Percentiles rank a stretch among this genome's conserved stretches.
Conservation (phyloP, 2,329 filamentous ascomycete genomes). For the Aspergillus sp. region DNA sequence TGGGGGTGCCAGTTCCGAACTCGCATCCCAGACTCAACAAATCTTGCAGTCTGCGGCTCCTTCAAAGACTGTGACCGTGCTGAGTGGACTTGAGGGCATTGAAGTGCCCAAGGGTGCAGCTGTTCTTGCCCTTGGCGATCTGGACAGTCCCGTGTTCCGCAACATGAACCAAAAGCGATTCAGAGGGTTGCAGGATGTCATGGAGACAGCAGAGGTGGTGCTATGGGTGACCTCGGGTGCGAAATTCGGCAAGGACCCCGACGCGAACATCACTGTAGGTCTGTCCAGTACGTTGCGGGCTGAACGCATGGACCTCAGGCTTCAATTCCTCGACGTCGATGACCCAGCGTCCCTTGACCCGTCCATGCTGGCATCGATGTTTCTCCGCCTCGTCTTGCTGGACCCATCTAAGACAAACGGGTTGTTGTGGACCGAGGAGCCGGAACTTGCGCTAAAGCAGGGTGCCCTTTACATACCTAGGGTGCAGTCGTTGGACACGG, state of each 20-base stretch:
- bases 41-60: background rate
- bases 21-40: background rate
- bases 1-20: background rate
- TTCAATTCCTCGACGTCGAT: slow-evolving; percentile 8
- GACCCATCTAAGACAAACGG: background rate
- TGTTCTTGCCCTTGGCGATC: slow-evolving; percentile 5
- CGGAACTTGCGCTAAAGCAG: slow-evolving; percentile 21
- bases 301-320: slow-evolving; percentile 6
- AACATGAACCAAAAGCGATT: slow-evolving; percentile 2
- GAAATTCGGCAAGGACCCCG: slow-evolving; percentile 1
- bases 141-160: slow-evolving; percentile 4
- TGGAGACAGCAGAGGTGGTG: background rate
- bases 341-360: background rate
- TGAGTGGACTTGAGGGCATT: background rate
- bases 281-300: slow-evolving; percentile 4
- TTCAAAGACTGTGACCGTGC: background rate
- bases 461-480: slow-evolving; percentile 21
- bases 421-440: slow-evolving; percentile 23
- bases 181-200: slow-evolving; percentile 4
- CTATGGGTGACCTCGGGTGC: slow-evolving; percentile 12
- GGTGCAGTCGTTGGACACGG: background rate
- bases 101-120: background rate
- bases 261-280: slow-evolving; percentile 8
- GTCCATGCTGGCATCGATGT: background rate
- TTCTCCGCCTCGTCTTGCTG: slow-evolving; percentile 1